Evolutionary conservation across 2,329 filamentous ascomycete genomes (phyloP).

Genomic region (Talaromyces sp.): DNA sequence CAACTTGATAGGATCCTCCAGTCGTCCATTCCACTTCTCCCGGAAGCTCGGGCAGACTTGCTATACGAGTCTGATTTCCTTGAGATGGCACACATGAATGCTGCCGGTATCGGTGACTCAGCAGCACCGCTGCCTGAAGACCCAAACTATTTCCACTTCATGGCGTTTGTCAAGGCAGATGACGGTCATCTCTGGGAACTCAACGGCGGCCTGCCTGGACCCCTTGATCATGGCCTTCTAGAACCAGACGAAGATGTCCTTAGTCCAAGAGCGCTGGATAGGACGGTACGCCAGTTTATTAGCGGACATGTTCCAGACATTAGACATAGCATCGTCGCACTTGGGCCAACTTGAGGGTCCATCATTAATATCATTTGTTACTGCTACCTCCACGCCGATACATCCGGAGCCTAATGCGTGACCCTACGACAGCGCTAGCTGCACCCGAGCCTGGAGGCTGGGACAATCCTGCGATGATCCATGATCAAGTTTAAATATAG

Average conservation of each 20-base stretch:
- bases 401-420: background rate
- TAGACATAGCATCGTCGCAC: background rate
- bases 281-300: conserved; percentile 20
- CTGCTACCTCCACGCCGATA: background rate
- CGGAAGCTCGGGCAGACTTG: conserved; percentile 2
- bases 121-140: background rate
- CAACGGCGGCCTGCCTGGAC: conserved; percentile 28
- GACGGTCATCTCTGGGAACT: conserved; percentile 32
- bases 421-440: background rate
- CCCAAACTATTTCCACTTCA: conserved; percentile 20
- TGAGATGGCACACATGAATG: conserved; percentile 9
- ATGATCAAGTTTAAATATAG: background rate
- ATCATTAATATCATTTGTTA: too few relatives aligned
- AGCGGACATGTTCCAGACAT: background rate
- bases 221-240: conserved; percentile 24
- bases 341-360: background rate
- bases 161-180: conserved; percentile 29
- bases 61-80: conserved; percentile 9
- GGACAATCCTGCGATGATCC: background rate
- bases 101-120: conserved; percentile 2
- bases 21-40: conserved; percentile 2
- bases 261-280: conserved; percentile 23
- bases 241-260: conserved; percentile 27
- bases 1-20: background rate
- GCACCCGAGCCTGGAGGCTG: too few relatives aligned